A percentile compares a stretch with the other conserved stretches of the same genome.
phyloP scores from a whole-genome alignment of 805 yeast species.

The Lipomyces oligophaga region DNA sequence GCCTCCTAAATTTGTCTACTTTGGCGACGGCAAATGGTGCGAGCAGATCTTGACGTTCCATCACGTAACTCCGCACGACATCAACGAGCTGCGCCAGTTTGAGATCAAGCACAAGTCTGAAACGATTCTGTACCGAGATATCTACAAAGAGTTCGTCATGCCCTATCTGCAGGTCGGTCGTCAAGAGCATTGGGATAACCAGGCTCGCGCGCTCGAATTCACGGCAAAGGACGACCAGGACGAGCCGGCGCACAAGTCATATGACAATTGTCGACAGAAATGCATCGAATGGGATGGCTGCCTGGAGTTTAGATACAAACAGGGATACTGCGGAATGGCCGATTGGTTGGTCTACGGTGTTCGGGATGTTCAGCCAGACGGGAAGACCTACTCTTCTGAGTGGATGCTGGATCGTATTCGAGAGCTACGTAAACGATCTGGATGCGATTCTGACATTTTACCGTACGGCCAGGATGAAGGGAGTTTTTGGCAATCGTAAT shows the following conservation, averaged over 20 bases:
- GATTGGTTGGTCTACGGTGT: slow-evolving; percentile 14
- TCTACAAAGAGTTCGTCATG: slow-evolving; percentile 37
- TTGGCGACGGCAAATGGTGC: slow-evolving; percentile 33
- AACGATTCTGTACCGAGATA: slow-evolving; percentile 36
- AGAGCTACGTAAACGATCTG: slow-evolving; percentile 23
- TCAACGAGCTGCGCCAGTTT: slow-evolving; percentile 35
- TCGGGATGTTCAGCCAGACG: not conserved
- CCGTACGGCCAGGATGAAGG: not conserved
- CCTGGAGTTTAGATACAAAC: slow-evolving; percentile 30
- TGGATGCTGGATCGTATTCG: slow-evolving; percentile 38
- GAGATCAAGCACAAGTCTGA: slow-evolving; percentile 30
- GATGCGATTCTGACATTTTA: slow-evolving; percentile 32
- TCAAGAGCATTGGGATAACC: slow-evolving; percentile 33
- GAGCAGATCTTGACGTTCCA: slow-evolving; percentile 36
- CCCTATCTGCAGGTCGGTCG: slow-evolving; percentile 33
- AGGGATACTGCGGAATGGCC: slow-evolving; percentile 35
- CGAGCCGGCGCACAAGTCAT: slow-evolving; percentile 6
- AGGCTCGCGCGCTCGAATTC: slow-evolving; percentile 31
- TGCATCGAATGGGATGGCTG: slow-evolving; percentile 30
- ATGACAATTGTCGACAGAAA: slow-evolving; percentile 15
- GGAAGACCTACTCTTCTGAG: slow-evolving; percentile 32
- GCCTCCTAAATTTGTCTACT: slow-evolving; percentile 26
- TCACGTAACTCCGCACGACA: slow-evolving; percentile 30
- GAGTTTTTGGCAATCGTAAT: not conserved
- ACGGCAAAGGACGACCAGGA: slow-evolving; percentile 30